Evolutionary conservation across 805 yeast species (phyloP).

Genomic region (Komagataella ulmi): DNA sequence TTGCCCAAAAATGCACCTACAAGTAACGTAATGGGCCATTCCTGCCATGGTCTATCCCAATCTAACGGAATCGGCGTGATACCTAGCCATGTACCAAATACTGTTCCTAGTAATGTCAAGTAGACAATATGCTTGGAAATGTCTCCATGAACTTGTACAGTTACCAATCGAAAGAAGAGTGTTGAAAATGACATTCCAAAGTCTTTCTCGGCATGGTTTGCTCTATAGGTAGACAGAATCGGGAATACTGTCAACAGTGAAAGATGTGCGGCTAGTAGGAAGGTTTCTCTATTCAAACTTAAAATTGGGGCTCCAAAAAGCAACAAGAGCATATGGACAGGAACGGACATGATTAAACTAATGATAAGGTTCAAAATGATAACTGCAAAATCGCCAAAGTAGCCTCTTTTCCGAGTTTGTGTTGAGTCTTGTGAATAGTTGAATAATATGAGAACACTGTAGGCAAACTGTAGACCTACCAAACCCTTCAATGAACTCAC

Average conservation of each 20-base stretch:
- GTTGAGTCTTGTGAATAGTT: constrained; percentile 1
- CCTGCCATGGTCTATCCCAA: constrained; percentile 98
- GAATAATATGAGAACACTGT: constrained; percentile 20
- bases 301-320: constrained; percentile 76
- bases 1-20: constrained; percentile 72
- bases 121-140: constrained; percentile 20
- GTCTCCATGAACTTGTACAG: constrained; percentile 13
- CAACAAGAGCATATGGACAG: constrained; percentile 28
- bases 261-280: constrained; percentile 46
- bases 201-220: constrained; percentile 16
- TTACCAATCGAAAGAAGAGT: constrained; percentile 14
- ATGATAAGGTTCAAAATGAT: constrained; percentile 10
- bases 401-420: constrained; percentile 6
- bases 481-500: constrained; percentile 15
- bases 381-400: constrained; percentile 7
- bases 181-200: constrained; percentile 10
- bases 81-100: constrained; percentile 81
- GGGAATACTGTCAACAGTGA: constrained; percentile 52
- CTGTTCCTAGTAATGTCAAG: constrained; percentile 24
- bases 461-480: constrained; percentile 21
- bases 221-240: constrained; percentile 37
- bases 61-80: constrained; percentile 90
- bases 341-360: constrained; percentile 7
- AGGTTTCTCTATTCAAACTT: constrained; percentile 37
- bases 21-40: constrained; percentile 84